Evolutionary conservation across 108 stramenopile genomes (phyloP).

Genomic region (Cyclotella choctawhatcheeana): DNA sequence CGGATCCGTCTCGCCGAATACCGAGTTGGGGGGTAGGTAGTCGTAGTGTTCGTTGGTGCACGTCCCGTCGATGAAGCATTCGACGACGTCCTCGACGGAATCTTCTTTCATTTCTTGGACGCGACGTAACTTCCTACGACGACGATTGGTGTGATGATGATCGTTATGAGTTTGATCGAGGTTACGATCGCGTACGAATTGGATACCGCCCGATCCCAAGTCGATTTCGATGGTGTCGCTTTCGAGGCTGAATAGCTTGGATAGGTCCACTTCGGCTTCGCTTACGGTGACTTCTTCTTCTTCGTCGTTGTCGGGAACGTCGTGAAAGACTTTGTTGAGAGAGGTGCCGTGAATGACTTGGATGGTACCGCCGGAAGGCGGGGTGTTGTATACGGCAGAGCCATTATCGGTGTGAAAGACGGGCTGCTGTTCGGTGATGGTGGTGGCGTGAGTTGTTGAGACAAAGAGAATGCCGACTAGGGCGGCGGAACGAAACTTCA

Average conservation of each 20-base stretch:
- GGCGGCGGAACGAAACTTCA: conserved; percentile 9
- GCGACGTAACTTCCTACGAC: conserved; percentile 18
- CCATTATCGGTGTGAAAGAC: conserved; percentile 6
- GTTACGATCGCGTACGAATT: conserved; percentile 12
- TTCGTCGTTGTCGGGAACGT: neutral
- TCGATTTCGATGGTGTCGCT: conserved; percentile 19
- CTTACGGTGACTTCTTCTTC: neutral
- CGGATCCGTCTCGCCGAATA: neutral
- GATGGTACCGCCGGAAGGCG: conserved; percentile 9
- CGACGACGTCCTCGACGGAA: conserved; percentile 1
- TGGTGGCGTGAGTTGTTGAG: neutral
- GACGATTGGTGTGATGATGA: neutral
- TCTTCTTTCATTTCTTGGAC: conserved; percentile 15
- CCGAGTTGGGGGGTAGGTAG: conserved; percentile 18
- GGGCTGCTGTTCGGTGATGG: conserved; percentile 3
- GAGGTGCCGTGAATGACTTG: conserved; percentile 1
- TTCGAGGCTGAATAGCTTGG: neutral
- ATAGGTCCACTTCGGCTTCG: conserved; percentile 17
- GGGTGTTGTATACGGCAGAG: conserved; percentile 8
- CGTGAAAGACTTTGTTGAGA: neutral
- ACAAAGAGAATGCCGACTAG: neutral
- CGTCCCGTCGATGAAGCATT: neutral
- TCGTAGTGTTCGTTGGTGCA: neutral
- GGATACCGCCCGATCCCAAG: conserved; percentile 2
- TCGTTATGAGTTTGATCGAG: neutral